phyloP scores from a whole-genome alignment of 495 filamentous ascomycete species.

The Glutinoglossum americanum region DNA sequence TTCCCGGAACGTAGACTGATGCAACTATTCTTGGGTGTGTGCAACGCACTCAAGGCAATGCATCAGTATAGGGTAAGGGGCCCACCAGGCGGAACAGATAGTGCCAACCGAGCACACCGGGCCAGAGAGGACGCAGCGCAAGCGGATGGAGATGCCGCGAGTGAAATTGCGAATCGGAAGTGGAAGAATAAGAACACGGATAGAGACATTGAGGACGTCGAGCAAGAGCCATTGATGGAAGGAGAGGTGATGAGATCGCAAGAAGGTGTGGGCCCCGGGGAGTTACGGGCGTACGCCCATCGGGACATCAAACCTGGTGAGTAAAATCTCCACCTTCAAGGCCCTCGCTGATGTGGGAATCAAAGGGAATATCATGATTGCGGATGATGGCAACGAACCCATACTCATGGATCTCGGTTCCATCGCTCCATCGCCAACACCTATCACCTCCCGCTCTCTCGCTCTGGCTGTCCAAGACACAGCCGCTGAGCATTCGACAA shows the following conservation, averaged over 20 bases:
- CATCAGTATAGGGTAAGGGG: constrained; percentile 62
- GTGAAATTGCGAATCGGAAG: constrained; percentile 27
- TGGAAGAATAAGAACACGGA: constrained; percentile 19
- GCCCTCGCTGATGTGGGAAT: neutral
- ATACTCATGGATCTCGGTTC: constrained; percentile 99
- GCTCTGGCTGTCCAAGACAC: constrained; percentile 83
- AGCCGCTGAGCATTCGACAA: constrained; percentile 88
- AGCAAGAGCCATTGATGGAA: constrained; percentile 65
- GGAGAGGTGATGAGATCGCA: constrained; percentile 59
- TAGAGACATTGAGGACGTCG: constrained; percentile 44
- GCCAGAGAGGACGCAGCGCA: constrained; percentile 34
- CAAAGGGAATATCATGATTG: constrained; percentile 88
- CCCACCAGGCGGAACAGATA: constrained; percentile 26
- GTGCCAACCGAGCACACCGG: constrained; percentile 34
- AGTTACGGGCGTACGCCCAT: constrained; percentile 70
- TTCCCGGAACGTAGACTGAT: constrained; percentile 82
- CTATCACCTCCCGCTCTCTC: constrained; percentile 81
- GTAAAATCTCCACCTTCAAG: neutral
- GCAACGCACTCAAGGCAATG: constrained; percentile 68
- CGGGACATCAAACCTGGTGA: constrained; percentile 91
- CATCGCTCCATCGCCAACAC: constrained; percentile 64
- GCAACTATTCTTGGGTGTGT: constrained; percentile 80
- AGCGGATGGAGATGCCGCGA: constrained; percentile 36
- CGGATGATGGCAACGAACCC: constrained; percentile 61
- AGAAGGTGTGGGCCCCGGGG: constrained; percentile 48